Evolutionary conservation across 768 basidiomycete species (phyloP).

Genomic region (Tephrocybe rancida): DNA sequence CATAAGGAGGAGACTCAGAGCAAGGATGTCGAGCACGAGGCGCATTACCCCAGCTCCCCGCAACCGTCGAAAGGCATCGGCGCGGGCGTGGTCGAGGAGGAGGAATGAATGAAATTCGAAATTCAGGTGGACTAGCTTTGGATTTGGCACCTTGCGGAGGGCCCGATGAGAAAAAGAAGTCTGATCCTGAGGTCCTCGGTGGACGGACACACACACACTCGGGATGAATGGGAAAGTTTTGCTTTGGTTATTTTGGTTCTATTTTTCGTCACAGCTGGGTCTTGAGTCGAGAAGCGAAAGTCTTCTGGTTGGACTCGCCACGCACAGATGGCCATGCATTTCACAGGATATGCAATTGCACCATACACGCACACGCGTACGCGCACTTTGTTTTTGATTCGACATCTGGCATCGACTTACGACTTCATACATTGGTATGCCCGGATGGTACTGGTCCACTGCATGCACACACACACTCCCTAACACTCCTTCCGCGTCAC

Average conservation of each 20-base stretch:
- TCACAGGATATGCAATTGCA: neutral
- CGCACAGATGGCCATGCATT: neutral
- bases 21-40: slow-evolving; percentile 19
- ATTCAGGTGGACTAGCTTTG: neutral
- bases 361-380: too few species aligned
- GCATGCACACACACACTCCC: slow-evolving; percentile 8
- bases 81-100: neutral
- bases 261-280: neutral
- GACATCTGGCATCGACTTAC: neutral
- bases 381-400: slow-evolving; percentile 1
- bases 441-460: slow-evolving; percentile 6
- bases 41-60: neutral
- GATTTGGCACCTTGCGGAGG: neutral
- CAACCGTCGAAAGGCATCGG: neutral
- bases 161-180: neutral
- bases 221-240: slow-evolving; percentile 1
- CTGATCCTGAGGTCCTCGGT: neutral
- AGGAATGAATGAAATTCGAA: neutral
- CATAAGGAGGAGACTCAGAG: neutral
- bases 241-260: neutral
- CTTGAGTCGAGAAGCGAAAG: too few species aligned
- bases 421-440: slow-evolving; percentile 1
- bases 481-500: too few species aligned
- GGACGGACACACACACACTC: too few species aligned
- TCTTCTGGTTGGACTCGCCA: slow-evolving; percentile 1